A percentile compares a stretch with the other conserved stretches of the same genome.
phyloP scores from a whole-genome alignment of 73 alveolate genomes.

The Paramecium octaurelia region DNA sequence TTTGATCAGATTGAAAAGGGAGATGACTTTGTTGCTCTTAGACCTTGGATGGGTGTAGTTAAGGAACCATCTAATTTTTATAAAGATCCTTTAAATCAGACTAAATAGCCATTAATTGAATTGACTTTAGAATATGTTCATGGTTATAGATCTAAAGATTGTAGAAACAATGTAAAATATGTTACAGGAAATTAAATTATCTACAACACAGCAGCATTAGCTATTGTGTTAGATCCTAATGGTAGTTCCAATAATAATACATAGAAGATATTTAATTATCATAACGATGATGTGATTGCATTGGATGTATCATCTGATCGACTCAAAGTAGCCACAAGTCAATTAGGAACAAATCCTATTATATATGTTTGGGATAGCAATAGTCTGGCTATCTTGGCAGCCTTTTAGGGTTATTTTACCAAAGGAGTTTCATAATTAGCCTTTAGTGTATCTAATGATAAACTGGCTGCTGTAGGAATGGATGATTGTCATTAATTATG shows the following conservation, averaged over 20 bases:
- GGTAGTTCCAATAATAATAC: slow-evolving; percentile 15
- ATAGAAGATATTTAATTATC: slow-evolving; percentile 81
- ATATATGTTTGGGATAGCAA: slow-evolving; percentile 90
- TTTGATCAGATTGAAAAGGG: slow-evolving; percentile 83
- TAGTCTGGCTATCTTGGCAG: slow-evolving; percentile 66
- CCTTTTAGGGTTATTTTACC: slow-evolving; percentile 59
- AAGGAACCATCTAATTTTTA: slow-evolving; percentile 79
- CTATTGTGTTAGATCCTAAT: slow-evolving; percentile 72
- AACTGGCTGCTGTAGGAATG: slow-evolving; percentile 75
- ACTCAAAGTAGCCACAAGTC: slow-evolving; percentile 89
- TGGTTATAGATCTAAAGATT: slow-evolving; percentile 95
- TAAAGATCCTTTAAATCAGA: slow-evolving; percentile 81
- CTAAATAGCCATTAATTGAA: slow-evolving; percentile 82
- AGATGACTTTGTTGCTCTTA: slow-evolving; percentile 78
- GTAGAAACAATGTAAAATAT: slow-evolving; percentile 81
- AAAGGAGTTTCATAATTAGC: slow-evolving; percentile 74
- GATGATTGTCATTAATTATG: slow-evolving; percentile 80
- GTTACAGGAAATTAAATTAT: slow-evolving; percentile 75
- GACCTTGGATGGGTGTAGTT: slow-evolving; percentile 87
- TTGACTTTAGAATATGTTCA: slow-evolving; percentile 86
- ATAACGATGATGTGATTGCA: slow-evolving; percentile 85
- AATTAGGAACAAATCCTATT: slow-evolving; percentile 67
- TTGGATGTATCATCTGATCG: slow-evolving; percentile 79
- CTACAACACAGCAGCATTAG: slow-evolving; percentile 92
- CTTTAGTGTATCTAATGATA: slow-evolving; percentile 73